Conservation (phyloP, 1,284 basidiomycete genomes). For the Anthracocystis setariae region DNA sequence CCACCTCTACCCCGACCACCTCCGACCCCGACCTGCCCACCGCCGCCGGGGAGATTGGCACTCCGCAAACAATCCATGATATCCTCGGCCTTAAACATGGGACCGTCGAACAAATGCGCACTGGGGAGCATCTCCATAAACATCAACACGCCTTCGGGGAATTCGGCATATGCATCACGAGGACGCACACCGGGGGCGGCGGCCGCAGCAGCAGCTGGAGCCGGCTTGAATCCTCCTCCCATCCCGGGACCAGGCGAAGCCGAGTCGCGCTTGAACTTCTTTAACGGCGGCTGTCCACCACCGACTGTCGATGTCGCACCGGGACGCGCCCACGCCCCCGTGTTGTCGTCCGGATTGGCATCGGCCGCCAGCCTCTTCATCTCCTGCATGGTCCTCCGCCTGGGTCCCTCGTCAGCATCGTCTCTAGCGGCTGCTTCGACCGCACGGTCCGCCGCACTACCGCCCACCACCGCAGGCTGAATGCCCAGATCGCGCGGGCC, state of each 20-base stretch:
- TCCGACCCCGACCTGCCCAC: not conserved
- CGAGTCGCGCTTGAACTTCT: slow-evolving; percentile 69
- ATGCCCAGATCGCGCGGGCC: slow-evolving; percentile 87
- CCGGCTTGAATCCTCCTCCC: slow-evolving; percentile 4
- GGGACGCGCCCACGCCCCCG: slow-evolving; percentile 37
- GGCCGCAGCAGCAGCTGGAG: not conserved
- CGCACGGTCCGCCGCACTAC: slow-evolving; percentile 47
- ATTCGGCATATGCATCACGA: slow-evolving; percentile 32
- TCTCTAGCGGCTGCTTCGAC: slow-evolving; percentile 39
- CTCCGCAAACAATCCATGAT: slow-evolving; percentile 51
- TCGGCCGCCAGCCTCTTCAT: slow-evolving; percentile 43
- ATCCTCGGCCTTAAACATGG: slow-evolving; percentile 50
- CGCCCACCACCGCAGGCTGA: slow-evolving; percentile 24
- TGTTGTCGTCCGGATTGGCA: slow-evolving; percentile 67
- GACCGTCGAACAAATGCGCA: slow-evolving; percentile 51
- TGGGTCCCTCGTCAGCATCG: slow-evolving; percentile 42
- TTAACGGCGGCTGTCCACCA: slow-evolving; percentile 63
- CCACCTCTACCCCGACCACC: slow-evolving; percentile 4
- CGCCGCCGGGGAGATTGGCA: slow-evolving; percentile 42
- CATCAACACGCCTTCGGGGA: slow-evolving; percentile 50
- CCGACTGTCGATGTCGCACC: slow-evolving; percentile 57
- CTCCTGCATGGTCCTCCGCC: slow-evolving; percentile 57
- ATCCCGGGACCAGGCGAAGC: slow-evolving; percentile 65
- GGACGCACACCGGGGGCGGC: not conserved
- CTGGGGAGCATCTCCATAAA: slow-evolving; percentile 55